Evolutionary conservation across 2,329 filamentous ascomycete genomes (phyloP).

Genomic region (Sporothrix pallida): DNA sequence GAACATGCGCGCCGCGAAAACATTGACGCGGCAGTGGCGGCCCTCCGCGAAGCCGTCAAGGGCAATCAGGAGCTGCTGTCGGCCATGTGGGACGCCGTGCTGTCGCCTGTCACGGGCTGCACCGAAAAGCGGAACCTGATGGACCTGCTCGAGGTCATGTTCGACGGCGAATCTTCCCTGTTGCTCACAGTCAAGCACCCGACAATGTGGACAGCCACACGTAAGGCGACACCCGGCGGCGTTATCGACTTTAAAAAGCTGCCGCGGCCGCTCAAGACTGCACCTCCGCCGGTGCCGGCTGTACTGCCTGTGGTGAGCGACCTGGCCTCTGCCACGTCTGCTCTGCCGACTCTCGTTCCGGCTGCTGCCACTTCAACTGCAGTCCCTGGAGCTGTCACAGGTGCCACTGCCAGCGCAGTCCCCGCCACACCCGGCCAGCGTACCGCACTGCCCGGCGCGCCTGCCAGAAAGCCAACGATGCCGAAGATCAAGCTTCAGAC

Average conservation of each 20-base stretch:
- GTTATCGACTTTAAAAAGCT: constrained; percentile 37
- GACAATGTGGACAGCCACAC: constrained; percentile 51
- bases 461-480: constrained; percentile 32
- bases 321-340: neutral
- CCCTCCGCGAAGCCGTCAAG: constrained; percentile 56
- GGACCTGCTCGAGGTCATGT: constrained; percentile 58
- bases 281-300: neutral
- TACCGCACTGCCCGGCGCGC: constrained; percentile 31
- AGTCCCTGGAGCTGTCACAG: neutral
- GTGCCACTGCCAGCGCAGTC: neutral
- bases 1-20: constrained; percentile 56
- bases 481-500: constrained; percentile 40
- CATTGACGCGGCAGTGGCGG: constrained; percentile 54
- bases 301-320: neutral
- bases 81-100: constrained; percentile 57
- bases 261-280: constrained; percentile 34
- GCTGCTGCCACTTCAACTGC: constrained; percentile 3
- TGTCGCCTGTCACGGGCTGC: constrained; percentile 54
- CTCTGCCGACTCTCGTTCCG: constrained; percentile 19
- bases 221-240: constrained; percentile 37
- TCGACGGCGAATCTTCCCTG: constrained; percentile 55
- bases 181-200: constrained; percentile 55
- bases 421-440: constrained; percentile 24
- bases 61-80: constrained; percentile 53
- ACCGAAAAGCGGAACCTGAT: constrained; percentile 57